Evolutionary conservation across 2,329 filamentous ascomycete species (phyloP), one percentile per base, ranked within the genome.

Genomic region (Stagonosporopsis cucurbitacearum): DNA sequence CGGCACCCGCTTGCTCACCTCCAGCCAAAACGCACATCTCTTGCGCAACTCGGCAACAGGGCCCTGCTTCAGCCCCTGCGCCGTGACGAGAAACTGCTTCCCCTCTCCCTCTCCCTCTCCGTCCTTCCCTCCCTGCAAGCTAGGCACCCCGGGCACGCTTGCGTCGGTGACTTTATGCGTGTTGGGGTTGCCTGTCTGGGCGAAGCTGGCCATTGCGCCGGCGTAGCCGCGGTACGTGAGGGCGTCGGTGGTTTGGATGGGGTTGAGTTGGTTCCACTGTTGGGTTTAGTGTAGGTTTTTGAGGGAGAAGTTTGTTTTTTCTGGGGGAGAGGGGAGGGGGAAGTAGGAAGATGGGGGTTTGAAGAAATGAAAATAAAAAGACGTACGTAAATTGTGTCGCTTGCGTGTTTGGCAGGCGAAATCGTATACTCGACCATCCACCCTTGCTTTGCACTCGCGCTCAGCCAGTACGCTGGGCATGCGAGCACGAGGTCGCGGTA

Each of bases 361-460:
- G 25, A 26, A 30, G 28, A 12, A 12, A 12, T 12, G 13, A 12
- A 30, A 30, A 30, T 5, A 6, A 30, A 11, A 13, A 12, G n/a
- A 37, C 47, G 23, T 66, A 84, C 82, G 67, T 82, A 87, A 40
- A 78, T 77, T 5, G 81, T 82, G 23, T 88, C 86, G 53, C 78
- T 82, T 0, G 80, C 85, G 67, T 88, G 85, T 55, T 79, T 83
- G 0, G 86, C 85, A 0, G 85, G 85, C 6, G 74, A 65, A 48
- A 87, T 86, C 0, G 81, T 83, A 62, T 88, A 88, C 67, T 88
- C 83, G 2, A 82, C 81, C 20, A 87, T 33, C 75, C 82, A 88
- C 2, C 82, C 78, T 1, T 76, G 68, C 1, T 70, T 66, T 1
- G 82, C 80, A 2, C 77, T 76, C 2, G 71, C 70, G 0, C 81